phyloP scores from a whole-genome alignment of 2,329 filamentous ascomycete species.

The Tolypocladium endophyticum region DNA sequence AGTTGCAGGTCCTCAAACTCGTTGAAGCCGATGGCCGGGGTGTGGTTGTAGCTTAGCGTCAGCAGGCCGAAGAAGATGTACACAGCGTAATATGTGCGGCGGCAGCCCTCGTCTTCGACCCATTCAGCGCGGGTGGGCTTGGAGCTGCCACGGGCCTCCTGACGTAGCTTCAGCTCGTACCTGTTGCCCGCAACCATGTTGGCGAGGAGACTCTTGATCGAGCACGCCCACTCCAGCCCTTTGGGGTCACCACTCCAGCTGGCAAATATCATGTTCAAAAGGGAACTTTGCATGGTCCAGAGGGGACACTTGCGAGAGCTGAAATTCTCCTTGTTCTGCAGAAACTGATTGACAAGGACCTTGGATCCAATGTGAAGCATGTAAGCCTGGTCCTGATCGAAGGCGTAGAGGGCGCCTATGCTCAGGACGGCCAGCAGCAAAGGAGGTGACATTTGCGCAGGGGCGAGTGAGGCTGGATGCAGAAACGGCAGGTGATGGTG shows the following conservation, averaged over 20 bases:
- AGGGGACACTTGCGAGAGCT: slow-evolving; percentile 94
- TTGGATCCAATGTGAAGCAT: slow-evolving; percentile 97
- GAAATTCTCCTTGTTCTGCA: slow-evolving; percentile 98
- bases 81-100: slow-evolving; percentile 93
- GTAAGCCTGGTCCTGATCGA: slow-evolving; percentile 94
- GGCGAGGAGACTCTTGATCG: slow-evolving; percentile 92
- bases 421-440: slow-evolving; percentile 83
- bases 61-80: slow-evolving; percentile 98
- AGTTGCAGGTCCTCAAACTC: slow-evolving; percentile 91
- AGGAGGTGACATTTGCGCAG: slow-evolving; percentile 68
- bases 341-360: slow-evolving; percentile 89
- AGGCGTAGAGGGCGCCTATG: slow-evolving; percentile 91
- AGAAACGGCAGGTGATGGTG: slow-evolving; percentile 95
- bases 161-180: slow-evolving; percentile 89
- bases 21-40: slow-evolving; percentile 94
- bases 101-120: slow-evolving; percentile 94
- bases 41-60: slow-evolving; percentile 95
- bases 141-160: slow-evolving; percentile 70
- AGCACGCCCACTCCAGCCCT: slow-evolving; percentile 96
- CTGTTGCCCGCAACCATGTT: slow-evolving; percentile 98
- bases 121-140: slow-evolving; percentile 77
- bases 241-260: slow-evolving; percentile 99
- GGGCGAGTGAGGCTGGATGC: slow-evolving; percentile 83
- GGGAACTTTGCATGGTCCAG: slow-evolving; percentile 95
- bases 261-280: slow-evolving; percentile 97